Conservation (phyloP, 129 eudicot genomes). For the Logfia minima region DNA sequence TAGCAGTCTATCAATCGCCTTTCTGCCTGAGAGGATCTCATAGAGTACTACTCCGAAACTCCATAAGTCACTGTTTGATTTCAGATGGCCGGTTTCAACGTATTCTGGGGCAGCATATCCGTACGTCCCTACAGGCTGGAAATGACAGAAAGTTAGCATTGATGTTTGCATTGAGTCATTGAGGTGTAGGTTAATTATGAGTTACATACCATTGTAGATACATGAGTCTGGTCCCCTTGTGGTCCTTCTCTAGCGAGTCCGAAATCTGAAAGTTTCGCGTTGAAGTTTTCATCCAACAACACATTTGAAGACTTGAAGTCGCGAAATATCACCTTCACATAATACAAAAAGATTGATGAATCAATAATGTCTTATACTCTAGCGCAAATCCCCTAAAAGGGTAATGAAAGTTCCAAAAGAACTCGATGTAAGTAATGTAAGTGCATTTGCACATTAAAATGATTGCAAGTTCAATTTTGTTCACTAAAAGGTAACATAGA, state of each 20-base stretch:
- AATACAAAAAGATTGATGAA: neutral
- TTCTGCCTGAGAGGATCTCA: constrained; percentile 70
- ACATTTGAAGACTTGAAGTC: constrained; percentile 83
- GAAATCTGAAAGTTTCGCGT: constrained; percentile 74
- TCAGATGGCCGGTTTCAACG: constrained; percentile 68
- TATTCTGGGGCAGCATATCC: constrained; percentile 95
- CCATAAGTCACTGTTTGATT: constrained; percentile 69
- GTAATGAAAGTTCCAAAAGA: too few relatives aligned
- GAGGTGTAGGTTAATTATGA: neutral
- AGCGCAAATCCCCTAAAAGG: neutral
- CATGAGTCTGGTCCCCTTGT: constrained; percentile 61
- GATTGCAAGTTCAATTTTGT: too few relatives aligned
- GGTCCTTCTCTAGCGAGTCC: constrained; percentile 96
- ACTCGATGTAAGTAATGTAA: too few relatives aligned
- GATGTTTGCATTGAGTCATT: neutral
- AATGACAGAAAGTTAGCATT: constrained; percentile 15
- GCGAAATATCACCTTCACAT: constrained; percentile 63
- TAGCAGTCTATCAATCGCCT: constrained; percentile 50
- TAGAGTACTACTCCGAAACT: constrained; percentile 80
- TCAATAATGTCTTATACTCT: neutral
- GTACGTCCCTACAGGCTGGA: constrained; percentile 74
- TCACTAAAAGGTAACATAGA: too few relatives aligned
- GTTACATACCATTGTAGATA: constrained; percentile 67
- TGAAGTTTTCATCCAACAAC: constrained; percentile 63
- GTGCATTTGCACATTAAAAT: too few relatives aligned